Evolutionary conservation across 371 early-diverging fungal species (phyloP), one percentile per base, ranked within the genome.

Genomic region (Haplosporangium sp.): DNA sequence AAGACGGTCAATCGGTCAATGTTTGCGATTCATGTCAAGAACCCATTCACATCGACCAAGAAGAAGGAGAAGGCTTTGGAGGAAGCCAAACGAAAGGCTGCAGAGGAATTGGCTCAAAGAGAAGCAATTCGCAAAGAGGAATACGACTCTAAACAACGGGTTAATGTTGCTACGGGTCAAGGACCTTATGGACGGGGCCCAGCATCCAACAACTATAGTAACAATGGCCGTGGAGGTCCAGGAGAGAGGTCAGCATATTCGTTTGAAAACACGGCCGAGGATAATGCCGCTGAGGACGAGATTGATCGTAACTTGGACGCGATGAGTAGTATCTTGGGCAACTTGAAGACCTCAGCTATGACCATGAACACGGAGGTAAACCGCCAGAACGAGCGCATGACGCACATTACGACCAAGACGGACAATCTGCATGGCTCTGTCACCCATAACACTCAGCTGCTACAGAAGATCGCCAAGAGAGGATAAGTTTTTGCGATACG

Each of bases 1-100:
- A 92, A 90, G 69, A 89, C 92, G 11, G 83, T 94, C 41, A 94
- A 94, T 83, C 85, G 89, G 54, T 93, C 91, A 56, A 95, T 95
- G 80, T 89, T 94, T 79, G 82, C 91, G 10, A 87, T 93, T 13
- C 84, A 86, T 74, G 69, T 93, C 66, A 82, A 87, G 80, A 90
- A 90, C 53, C 91, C 91, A 38, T 89, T 90, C 73, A 85, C 69
- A 47, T 90, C 90, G 67, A 86, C 86, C 45, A 86, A 87, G 67
- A 81, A 84, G 52, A 76, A 80, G 56, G 89, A 91, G 69, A 72
- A 83, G 4, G 86, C 85, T 69, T 63, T 82, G 14, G 83, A 77
- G 55, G 87, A 86, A 23, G 82, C 79, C 43, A 89, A 84, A 58
- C 82, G 77, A 50, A 71, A 82, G 52, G 83, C 82, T 29, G 84